Conservation (phyloP, 225 moss, liverwort and hornwort species). For the Antitrichia curtipendula region DNA sequence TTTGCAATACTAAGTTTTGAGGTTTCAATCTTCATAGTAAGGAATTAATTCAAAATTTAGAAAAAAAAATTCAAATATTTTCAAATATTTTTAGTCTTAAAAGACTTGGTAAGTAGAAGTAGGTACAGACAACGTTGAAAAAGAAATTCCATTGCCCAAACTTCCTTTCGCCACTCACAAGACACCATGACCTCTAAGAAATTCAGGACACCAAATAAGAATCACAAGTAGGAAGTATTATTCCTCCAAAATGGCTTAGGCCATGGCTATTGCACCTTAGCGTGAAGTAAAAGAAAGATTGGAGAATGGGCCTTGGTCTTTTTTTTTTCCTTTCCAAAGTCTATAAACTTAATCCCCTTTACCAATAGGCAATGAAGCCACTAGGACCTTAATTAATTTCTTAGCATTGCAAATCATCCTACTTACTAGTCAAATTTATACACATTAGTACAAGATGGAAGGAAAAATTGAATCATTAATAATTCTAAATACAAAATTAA, state of each 20-base stretch:
- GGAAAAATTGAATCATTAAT: too few species aligned
- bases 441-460: too few species aligned
- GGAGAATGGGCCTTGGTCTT: not conserved
- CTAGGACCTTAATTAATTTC: not conserved
- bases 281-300: not conserved
- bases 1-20: not conserved
- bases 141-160: not conserved
- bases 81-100: not conserved
- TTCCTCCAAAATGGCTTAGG: not conserved
- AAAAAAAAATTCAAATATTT: not conserved
- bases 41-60: not conserved
- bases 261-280: not conserved
- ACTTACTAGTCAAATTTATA: not conserved
- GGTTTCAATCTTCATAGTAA: rapidly evolving
- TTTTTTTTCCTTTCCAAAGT: not conserved
- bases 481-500: not conserved
- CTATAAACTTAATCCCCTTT: not conserved
- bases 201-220: not conserved
- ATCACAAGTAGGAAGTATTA: not conserved
- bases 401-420: not conserved
- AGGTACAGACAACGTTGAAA: not conserved
- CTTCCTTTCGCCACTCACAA: not conserved
- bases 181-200: rapidly evolving
- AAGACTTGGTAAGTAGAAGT: not conserved
- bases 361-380: not conserved